These are phyloP conservation scores for Phytopythium ostracodes DNA, from an alignment of 352 stramenopile species.

Conservation along the genomic window DNA sequence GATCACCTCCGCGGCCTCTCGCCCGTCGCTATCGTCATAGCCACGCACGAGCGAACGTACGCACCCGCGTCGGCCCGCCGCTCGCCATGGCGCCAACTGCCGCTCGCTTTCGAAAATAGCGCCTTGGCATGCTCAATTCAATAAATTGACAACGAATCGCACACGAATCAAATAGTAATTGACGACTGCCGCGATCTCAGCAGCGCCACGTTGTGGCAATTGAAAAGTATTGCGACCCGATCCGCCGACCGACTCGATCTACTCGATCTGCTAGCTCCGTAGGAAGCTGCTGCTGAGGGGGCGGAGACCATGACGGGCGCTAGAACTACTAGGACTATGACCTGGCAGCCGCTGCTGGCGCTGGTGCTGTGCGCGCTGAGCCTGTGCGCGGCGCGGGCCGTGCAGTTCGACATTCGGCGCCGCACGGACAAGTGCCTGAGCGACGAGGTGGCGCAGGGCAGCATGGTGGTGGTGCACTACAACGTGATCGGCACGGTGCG, in stretches of 20 bases:
- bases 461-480: conserved; percentile 81
- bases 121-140: not conserved
- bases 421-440: conserved; percentile 80
- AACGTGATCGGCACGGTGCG: conserved; percentile 63
- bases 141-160: too few relatives aligned
- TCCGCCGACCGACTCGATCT: too few relatives aligned
- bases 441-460: conserved; percentile 74
- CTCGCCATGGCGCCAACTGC: not conserved
- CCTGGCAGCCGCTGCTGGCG: conserved; percentile 14
- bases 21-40: not conserved
- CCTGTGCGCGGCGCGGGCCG: conserved; percentile 23
- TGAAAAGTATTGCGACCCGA: too few relatives aligned
- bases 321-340: not conserved
- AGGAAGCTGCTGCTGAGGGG: too few relatives aligned
- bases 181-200: too few relatives aligned
- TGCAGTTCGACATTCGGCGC: conserved; percentile 77
- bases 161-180: too few relatives aligned
- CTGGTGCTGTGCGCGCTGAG: conserved; percentile 29
- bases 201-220: too few relatives aligned
- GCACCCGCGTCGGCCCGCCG: conserved; percentile 1
- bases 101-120: not conserved
- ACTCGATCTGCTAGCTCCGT: too few relatives aligned
- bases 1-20: too few relatives aligned
- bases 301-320: too few relatives aligned
- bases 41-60: not conserved